phyloP scores from a whole-genome alignment of 2,329 filamentous ascomycete genomes.

The Ophioceras dolichostomum region DNA sequence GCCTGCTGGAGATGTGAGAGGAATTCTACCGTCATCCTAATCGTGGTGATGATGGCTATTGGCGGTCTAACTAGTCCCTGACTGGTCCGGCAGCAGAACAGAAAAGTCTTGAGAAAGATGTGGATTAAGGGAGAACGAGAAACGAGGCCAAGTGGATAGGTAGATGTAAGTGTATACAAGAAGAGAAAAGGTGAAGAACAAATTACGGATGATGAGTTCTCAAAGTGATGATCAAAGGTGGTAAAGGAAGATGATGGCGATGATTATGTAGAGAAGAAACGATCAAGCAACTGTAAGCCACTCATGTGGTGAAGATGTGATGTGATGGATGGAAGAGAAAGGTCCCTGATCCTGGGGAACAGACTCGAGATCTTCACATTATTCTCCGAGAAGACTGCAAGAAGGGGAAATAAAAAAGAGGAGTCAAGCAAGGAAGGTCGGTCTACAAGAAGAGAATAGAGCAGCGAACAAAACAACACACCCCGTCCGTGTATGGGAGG shows the following conservation, averaged over 20 bases:
- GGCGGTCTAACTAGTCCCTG: too few relatives aligned
- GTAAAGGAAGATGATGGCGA: slow-evolving; percentile 3
- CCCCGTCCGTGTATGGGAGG: not conserved
- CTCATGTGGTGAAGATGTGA: not conserved
- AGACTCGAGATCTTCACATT: slow-evolving; percentile 5
- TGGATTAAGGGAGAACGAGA: not conserved
- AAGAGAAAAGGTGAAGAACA: not conserved
- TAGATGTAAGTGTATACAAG: too few relatives aligned
- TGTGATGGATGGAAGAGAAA: not conserved
- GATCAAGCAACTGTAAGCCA: not conserved
- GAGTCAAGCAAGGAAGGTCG: slow-evolving; percentile 2
- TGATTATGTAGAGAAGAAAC: slow-evolving; percentile 1
- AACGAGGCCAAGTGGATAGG: slow-evolving; percentile 5
- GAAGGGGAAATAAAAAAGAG: not conserved
- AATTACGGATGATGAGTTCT: too few relatives aligned
- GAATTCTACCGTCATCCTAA: not conserved
- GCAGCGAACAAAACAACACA: slow-evolving; percentile 4
- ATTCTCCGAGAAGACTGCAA: slow-evolving; percentile 6
- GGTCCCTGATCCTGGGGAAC: slow-evolving; percentile 9
- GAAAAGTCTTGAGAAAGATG: not conserved
- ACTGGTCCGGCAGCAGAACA: too few relatives aligned
- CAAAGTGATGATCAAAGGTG: not conserved
- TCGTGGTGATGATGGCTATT: not conserved
- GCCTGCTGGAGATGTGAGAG: not conserved
- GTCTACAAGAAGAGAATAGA: slow-evolving; percentile 4